Evolutionary conservation across 495 filamentous ascomycete genomes (phyloP).

Genomic region (Penicilliopsis zonata): DNA sequence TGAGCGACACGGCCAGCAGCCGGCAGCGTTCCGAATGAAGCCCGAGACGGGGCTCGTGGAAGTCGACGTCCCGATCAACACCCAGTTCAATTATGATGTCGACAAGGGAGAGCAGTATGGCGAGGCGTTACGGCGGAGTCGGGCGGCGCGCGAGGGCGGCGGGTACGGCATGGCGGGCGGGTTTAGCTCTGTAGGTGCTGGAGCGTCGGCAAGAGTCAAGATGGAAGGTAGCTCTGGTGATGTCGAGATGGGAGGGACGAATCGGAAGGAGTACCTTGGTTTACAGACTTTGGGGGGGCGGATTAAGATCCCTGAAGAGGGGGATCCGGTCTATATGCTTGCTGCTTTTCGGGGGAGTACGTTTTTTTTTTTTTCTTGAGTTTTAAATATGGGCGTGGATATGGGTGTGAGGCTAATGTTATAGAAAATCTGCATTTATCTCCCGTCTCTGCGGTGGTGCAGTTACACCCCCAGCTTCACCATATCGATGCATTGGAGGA

Average conservation of each 20-base stretch:
- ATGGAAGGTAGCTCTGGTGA: constrained; percentile 20
- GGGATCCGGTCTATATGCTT: constrained; percentile 58
- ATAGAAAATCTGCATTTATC: constrained; percentile 59
- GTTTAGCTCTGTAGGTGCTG: constrained; percentile 30
- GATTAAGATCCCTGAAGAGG: constrained; percentile 43
- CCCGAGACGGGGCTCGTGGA: constrained; percentile 57
- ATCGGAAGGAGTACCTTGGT: constrained; percentile 18
- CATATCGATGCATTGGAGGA: constrained; percentile 61
- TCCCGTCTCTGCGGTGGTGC: constrained; percentile 53
- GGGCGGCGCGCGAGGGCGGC: constrained; percentile 40
- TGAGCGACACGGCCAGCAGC: constrained; percentile 36
- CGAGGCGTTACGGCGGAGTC: constrained; percentile 47
- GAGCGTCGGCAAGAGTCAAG: constrained; percentile 22
- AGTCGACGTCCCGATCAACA: constrained; percentile 57
- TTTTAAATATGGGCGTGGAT: constrained; percentile 3
- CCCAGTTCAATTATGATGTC: constrained; percentile 48
- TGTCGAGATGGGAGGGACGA: constrained; percentile 23
- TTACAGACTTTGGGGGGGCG: constrained; percentile 54
- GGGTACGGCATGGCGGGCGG: constrained; percentile 48
- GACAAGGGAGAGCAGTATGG: constrained; percentile 54
- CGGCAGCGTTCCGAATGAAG: constrained; percentile 54
- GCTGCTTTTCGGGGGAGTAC: constrained; percentile 54
- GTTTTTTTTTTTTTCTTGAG: constrained; percentile 9
- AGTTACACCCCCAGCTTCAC: constrained; percentile 63
- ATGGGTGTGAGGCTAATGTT: constrained; percentile 3